Conservation (phyloP, 2,329 filamentous ascomycete genomes). For the Rhinocladiella mackenziei region DNA sequence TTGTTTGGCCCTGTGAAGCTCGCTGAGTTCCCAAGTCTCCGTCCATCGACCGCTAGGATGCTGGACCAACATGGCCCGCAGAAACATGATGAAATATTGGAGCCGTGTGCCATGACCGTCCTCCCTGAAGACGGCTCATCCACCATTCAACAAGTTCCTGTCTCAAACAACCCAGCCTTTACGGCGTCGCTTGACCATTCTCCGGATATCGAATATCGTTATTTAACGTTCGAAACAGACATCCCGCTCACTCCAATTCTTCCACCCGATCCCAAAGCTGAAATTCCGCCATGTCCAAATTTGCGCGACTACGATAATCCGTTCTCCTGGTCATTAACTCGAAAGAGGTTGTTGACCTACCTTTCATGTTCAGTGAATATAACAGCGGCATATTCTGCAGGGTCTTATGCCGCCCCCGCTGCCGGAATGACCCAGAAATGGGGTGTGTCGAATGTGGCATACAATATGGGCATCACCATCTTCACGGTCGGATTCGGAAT, state of each 20-base stretch:
- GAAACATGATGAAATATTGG: conserved; percentile 3
- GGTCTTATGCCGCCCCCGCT: conserved; percentile 70
- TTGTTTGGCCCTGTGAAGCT: no score
- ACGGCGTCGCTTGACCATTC: background rate
- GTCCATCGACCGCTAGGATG: conserved; percentile 5
- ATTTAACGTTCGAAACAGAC: conserved; percentile 27
- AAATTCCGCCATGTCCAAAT: conserved; percentile 48
- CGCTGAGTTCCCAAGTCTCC: no score
- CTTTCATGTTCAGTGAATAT: conserved; percentile 73
- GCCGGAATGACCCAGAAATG: conserved; percentile 63
- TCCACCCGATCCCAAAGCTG: conserved; percentile 8
- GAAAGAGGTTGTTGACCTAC: conserved; percentile 69
- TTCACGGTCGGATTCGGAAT: conserved; percentile 79
- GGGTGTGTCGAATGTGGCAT: conserved; percentile 59
- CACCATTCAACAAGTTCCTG: conserved; percentile 8
- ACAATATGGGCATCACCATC: conserved; percentile 67
- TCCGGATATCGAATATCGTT: conserved; percentile 22
- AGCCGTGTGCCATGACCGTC: conserved; percentile 2
- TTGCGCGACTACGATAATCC: conserved; percentile 66
- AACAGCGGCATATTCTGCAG: conserved; percentile 75
- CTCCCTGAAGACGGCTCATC: background rate
- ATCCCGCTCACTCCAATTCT: conserved; percentile 21
- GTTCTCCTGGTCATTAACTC: conserved; percentile 64
- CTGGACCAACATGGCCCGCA: conserved; percentile 4
- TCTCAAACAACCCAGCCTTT: conserved; percentile 5